Base-by-base conservation (phyloP, 192 early-diverging fungal genomes). In the Linnemannia elongata region DNA sequence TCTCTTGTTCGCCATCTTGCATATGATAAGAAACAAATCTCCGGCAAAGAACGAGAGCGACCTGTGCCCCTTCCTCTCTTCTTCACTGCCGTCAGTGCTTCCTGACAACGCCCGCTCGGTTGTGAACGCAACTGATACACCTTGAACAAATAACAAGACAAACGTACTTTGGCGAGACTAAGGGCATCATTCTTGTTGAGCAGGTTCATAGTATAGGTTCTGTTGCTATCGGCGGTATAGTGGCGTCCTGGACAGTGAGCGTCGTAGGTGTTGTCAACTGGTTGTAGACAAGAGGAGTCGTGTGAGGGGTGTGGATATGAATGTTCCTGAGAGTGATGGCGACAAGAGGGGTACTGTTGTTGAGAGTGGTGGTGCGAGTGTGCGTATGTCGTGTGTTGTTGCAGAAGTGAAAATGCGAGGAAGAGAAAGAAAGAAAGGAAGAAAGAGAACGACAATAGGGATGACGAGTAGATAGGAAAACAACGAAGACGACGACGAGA, bases 91-190 rank as follows among this genome's bases (percentile, higher is more conserved):
- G 18, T 10, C 54, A 39, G 8, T 44, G 10, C 45, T 68, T 27
- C 4, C 41, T 41, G 41, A 7, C 7, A 41, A 41, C 7, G 7
- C 41, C 7, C 42, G 6, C 44, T 45, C 44, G 12, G 9, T 45
- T 1, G 3, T 45, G 10, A 12, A 20, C 4, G 49, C 49, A 52
- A 52, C 22, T 52, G 49, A 20, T 52, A 17, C 20, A 0, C 49
- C 44, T 45, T 45, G 18, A 22, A 52, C 4, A 39, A 24, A 30
- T 3, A 72, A n/a, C 24, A 15, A n/a, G 22, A 33, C 22, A 22
- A 24, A 54, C 73, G 18, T 82, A 82, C 81, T 70, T 30, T 83
- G 69, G 87, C 80, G 39, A 91, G 85, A 27, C 80, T 82, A 20
- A 88, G 89, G 33, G 87, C 74, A 27, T 82, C 78, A 24, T 80